Evolutionary conservation across 441 rosid genomes (phyloP), one percentile per base, ranked within the genome.

Genomic region (Euphorbia schlechtendalii): DNA sequence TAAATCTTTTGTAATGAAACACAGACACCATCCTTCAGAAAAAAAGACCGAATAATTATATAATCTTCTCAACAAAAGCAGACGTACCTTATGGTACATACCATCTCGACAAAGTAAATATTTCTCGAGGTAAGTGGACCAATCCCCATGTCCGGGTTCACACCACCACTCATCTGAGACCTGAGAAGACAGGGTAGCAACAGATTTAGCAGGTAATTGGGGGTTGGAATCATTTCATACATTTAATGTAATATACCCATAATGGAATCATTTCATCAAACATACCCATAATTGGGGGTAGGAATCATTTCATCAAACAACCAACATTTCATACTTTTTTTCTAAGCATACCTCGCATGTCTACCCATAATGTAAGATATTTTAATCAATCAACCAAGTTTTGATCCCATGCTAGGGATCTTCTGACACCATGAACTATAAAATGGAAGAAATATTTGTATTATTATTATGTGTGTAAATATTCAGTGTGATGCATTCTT

Each of bases 141-240:
- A 87, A 73, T 87, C 88, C 36, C 94, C 94, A 74, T 87, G 94
- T 73, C 94, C 94, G 15, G 94, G 87, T 74, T 83, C 83, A 74
- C 81, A 85, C 94, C 94, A 87, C 94, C 94, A 87, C 74, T 82
- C 90, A 62, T 87, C 87, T n/a, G 94, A 83, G 60, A 83, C 90
- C 93, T 87, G 83, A 45, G 59, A 68, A 28, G 63, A 28, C 70
- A 66, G 70, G 14, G 51, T n/a, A n/a, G n/a, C n/a, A n/a, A n/a
- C n/a, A n/a, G n/a, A n/a, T n/a, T n/a, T 32, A 32, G 34, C 30
- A 32, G 56, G 22, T 45, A 24, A 55, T 55, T 24, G 24, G 40
- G 58, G 6, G 27, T 27, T 25, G 24, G 17, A 40, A 9, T 53
- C 34, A 34, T 34, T 52, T 15, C 15, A 13, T 34, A 52, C 36